Evolutionary conservation across 257 asterid genomes (phyloP), one percentile per base, ranked within the genome.

Genomic region (Solanum tacnaense): DNA sequence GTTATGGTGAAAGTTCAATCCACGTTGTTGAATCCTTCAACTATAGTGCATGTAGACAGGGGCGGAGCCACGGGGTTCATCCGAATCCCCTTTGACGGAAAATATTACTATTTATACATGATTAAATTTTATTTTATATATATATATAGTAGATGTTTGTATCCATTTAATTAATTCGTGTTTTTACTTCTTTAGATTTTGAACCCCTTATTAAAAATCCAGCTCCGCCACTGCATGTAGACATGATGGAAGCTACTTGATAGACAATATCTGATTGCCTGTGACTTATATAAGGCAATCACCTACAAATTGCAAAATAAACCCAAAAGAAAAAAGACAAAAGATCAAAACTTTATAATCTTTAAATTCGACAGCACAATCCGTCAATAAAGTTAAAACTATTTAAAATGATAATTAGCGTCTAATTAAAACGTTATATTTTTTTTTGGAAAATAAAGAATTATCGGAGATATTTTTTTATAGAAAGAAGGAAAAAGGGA

Each of bases 161-260:
- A 52, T 6, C n/a, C 3, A 0, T 6, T 52, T 20, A 18, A 6
- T 52, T 52, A 16, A 2, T 52, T 3, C 0, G 0, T 18, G 0
- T 52, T 0, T 2, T 52, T 16, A 2, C 4, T 16, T 16, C 9
- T 52, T 16, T 1, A 49, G 0, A 49, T 49, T 49, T 52, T 52
- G 0, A 0, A 52, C 0, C 2, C 4, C 9, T 15, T 0, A 0
- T 49, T 16, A 52, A 52, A 52, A 52, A 16, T 52, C 2, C 4
- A 52, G 9, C 62, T 52, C n/a, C 62, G 1, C 9, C 4, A 2
- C 23, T 72, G 44, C 16, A 18, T 9, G 27, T 18, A 34, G 6
- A 34, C 15, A 2, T 8, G 23, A 32, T 72, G 38, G 23, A 72
- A 32, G 8, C 25, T 32, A 32, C 44, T 72, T 34, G 41, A 29